phyloP scores from a whole-genome alignment of 148 eudicot genomes.

The Euryodendron excelsum region DNA sequence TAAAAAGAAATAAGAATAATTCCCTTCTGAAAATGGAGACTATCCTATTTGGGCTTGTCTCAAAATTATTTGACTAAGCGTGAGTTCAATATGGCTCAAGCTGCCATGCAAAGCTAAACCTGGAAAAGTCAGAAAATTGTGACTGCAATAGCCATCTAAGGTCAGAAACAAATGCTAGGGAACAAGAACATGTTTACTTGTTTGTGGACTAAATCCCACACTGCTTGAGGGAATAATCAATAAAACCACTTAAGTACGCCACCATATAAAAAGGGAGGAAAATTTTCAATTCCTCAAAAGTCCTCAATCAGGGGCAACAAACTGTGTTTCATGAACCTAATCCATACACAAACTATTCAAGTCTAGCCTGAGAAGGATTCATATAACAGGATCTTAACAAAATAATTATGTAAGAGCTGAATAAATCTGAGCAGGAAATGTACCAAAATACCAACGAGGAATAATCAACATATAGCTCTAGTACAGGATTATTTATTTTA shows the following conservation, averaged over 20 bases:
- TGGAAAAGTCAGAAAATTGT: too few species aligned
- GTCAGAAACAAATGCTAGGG: too few species aligned
- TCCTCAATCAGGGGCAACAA: not conserved
- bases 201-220: too few species aligned
- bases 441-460: not conserved
- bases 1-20: too few species aligned
- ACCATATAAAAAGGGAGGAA: not conserved
- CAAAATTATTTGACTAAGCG: not conserved
- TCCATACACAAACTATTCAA: not conserved
- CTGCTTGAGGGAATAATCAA: too few species aligned
- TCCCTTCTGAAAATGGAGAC: too few species aligned
- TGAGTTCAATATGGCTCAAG: not conserved
- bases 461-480: not conserved
- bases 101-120: not conserved
- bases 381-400: not conserved
- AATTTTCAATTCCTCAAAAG: not conserved
- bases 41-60: not conserved
- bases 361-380: not conserved
- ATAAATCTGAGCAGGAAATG: not conserved
- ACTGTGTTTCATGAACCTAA: not conserved
- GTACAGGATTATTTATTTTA: not conserved
- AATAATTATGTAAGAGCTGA: not conserved
- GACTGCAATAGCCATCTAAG: too few species aligned
- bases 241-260: not conserved
- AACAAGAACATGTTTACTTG: too few species aligned